Percentiles rank a stretch among this genome's conserved stretches.
These are phyloP conservation scores for Canna indica DNA, from an alignment of 176 grass and related monocot species.

Conservation along the genomic window DNA sequence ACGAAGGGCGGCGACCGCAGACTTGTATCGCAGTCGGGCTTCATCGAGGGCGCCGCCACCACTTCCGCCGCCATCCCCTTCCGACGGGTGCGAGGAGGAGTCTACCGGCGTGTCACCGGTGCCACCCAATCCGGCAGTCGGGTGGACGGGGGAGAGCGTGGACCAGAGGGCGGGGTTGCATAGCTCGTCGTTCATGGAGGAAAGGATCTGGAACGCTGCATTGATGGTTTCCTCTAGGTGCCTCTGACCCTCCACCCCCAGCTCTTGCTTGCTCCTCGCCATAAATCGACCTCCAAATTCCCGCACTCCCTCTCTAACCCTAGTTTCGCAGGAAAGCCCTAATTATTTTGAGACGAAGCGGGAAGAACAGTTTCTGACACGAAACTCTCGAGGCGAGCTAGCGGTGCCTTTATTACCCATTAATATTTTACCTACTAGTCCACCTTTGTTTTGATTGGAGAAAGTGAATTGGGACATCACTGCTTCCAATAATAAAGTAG, in stretches of 20 bases:
- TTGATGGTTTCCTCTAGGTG: constrained; percentile 88
- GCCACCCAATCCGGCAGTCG: not conserved
- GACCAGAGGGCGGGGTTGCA: constrained; percentile 97
- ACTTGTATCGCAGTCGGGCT: constrained; percentile 80
- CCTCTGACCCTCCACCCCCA: constrained; percentile 62
- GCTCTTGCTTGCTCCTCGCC: constrained; percentile 53
- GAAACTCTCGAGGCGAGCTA: no score
- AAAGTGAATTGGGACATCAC: not conserved
- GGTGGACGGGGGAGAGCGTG: constrained; percentile 20
- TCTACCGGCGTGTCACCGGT: constrained; percentile 22
- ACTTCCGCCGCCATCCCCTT: constrained; percentile 19
- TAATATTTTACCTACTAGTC: not conserved
- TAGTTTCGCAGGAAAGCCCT: not conserved
- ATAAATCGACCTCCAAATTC: not conserved
- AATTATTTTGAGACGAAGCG: not conserved
- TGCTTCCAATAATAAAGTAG: no score
- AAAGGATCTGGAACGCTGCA: constrained; percentile 86
- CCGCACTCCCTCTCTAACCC: not conserved
- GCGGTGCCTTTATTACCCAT: no score
- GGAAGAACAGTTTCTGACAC: not conserved
- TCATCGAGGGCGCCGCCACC: constrained; percentile 80
- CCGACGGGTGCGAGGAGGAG: constrained; percentile 15
- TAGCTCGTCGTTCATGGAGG: constrained; percentile 99
- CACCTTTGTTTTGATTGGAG: not conserved
- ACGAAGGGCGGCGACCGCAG: constrained; percentile 50